Conservation (phyloP, 164 flowering plant species). For the Nymphaea colorata region DNA sequence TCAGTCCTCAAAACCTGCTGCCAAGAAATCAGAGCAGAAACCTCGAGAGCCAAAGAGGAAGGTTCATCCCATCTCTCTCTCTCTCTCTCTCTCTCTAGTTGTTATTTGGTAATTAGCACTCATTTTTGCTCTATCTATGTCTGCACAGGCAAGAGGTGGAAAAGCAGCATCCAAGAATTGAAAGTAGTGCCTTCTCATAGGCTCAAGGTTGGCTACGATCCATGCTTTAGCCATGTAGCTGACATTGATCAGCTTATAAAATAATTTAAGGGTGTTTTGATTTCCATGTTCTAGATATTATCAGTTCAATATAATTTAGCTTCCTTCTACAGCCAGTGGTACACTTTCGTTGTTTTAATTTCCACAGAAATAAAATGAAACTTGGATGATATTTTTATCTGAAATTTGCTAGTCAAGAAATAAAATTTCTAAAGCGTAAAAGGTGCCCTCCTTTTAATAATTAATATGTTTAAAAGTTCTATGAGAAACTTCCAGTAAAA, state of each 20-base stretch:
- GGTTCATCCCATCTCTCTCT: slow-evolving; percentile 9
- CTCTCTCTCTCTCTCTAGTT: not conserved
- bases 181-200: not conserved
- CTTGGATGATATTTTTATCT: not conserved
- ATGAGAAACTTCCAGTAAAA: too few species aligned
- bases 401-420: too few species aligned
- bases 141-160: slow-evolving; percentile 2
- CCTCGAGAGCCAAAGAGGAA: slow-evolving; percentile 26
- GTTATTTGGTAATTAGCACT: not conserved
- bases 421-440: too few species aligned
- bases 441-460: too few species aligned
- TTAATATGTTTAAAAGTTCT: too few species aligned
- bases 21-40: slow-evolving; percentile 26
- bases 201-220: not conserved
- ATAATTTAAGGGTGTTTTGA: not conserved
- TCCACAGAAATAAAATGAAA: too few species aligned
- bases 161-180: slow-evolving; percentile 2
- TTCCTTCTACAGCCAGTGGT: not conserved
- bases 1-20: slow-evolving; percentile 21
- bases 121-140: not conserved
- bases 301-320: not conserved
- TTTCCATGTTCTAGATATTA: not conserved
- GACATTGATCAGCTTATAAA: not conserved
- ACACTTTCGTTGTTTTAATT: too few species aligned
- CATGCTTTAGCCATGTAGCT: not conserved